These are phyloP conservation scores for Schoenoplectus triqueter DNA, from an alignment of 202 grass and related monocot species.

Conservation along the genomic window DNA sequence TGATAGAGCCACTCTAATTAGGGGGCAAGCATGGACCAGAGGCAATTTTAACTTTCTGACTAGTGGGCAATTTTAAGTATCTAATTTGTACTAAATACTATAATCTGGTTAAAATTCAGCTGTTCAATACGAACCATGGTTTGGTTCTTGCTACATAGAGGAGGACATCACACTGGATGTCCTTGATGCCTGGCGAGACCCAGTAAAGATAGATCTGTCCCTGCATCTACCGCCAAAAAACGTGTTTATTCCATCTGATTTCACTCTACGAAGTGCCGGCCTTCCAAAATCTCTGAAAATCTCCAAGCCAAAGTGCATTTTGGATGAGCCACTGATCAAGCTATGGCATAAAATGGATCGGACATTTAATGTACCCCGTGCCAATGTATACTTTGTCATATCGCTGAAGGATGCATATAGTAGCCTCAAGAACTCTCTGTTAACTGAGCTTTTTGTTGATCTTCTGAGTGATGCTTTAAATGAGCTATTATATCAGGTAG, in stretches of 20 bases:
- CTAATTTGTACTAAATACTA: not conserved
- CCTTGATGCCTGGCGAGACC: slow-evolving; percentile 46
- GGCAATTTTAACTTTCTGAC: not conserved
- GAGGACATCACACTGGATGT: slow-evolving; percentile 46
- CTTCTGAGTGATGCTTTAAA: slow-evolving; percentile 52
- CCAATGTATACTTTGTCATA: slow-evolving; percentile 49
- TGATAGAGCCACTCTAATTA: not conserved
- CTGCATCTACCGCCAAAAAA: slow-evolving; percentile 52
- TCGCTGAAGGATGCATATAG: slow-evolving; percentile 48
- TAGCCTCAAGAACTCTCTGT: slow-evolving; percentile 46
- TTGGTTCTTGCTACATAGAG: slow-evolving; percentile 54
- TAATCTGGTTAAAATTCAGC: slow-evolving; percentile 39
- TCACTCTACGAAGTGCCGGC: slow-evolving; percentile 41
- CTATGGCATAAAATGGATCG: slow-evolving; percentile 53
- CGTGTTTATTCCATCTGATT: slow-evolving; percentile 50
- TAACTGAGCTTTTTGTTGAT: slow-evolving; percentile 53
- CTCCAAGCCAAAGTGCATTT: slow-evolving; percentile 41
- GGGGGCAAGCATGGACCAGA: not conserved
- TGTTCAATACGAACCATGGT: slow-evolving; percentile 53
- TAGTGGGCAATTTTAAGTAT: not conserved
- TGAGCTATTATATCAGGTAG: slow-evolving; percentile 55
- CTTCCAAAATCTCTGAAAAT: slow-evolving; percentile 24
- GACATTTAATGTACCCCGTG: slow-evolving; percentile 54
- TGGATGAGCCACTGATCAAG: slow-evolving; percentile 49
- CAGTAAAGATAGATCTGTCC: slow-evolving; percentile 38